Evolutionary conservation across 768 basidiomycete species (phyloP), one percentile per base, ranked within the genome.

Genomic region (Russula brevipes): DNA sequence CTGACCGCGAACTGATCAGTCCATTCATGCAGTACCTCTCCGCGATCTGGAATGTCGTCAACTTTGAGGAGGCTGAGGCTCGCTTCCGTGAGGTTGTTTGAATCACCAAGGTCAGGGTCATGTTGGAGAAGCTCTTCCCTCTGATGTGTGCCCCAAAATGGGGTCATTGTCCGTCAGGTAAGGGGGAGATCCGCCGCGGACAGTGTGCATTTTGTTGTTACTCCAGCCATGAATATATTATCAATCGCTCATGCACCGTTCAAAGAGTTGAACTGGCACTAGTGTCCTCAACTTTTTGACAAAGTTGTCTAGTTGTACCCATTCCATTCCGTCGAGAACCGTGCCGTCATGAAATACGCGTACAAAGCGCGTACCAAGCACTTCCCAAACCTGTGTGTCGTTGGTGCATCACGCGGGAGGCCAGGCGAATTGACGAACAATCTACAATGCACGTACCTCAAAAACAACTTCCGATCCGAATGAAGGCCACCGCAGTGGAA

Each of bases 21-120:
- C 63, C 67, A 24, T 30, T 47, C 51, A 3, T 51, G 35, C 68
- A 94, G 94, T 98, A 98, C 79, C 86, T 98, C 74, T 85, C 83
- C 52, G 93, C 93, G 24, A 94, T 98, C 73, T 98, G 95, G 94
- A 87, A 86, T 68, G 94, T 98, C 63, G 84, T 98, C 81, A 94
- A 97, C 81, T 98, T 94, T 77, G 84, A 91, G 70, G 92, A 96
- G 76, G 96, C 94, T 7, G 92, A 94, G 72, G 77, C 78, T 65
- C 76, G 83, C 65, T 73, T 76, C 58, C 58, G 71, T 53, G 79
- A 79, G 50, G 81, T 76, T 12, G 59, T 71, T 30, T 71, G 73
- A 65, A 17, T 35, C 41, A 10, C 17, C 41, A 24, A 60, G 36
- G 3, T 8, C 19, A 33, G 30, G 17, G 11, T 9, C 24, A 24